Conservation (phyloP, 2,329 filamentous ascomycete genomes). For the Ascochyta fabae region DNA sequence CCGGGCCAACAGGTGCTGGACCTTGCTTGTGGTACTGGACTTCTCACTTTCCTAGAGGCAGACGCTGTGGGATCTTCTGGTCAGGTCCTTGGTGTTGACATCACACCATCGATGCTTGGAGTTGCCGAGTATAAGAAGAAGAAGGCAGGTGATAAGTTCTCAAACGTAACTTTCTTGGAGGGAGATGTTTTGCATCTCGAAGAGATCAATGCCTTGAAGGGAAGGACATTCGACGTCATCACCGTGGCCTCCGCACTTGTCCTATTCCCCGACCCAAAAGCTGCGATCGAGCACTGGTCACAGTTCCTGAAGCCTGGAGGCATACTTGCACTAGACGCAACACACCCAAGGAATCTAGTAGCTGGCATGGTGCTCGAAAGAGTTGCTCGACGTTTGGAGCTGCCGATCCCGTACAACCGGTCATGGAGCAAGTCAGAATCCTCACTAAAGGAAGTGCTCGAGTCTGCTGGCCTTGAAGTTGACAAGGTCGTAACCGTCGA, state of each 20-base stretch:
- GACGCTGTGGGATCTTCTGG: conserved; percentile 49
- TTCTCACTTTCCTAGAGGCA: conserved; percentile 50
- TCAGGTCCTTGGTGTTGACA: conserved; percentile 51
- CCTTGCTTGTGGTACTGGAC: conserved; percentile 55
- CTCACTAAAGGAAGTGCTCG: conserved; percentile 40
- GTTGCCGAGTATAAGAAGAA: conserved; percentile 43
- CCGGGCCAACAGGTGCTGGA: conserved; percentile 53
- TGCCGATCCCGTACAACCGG: conserved; percentile 47
- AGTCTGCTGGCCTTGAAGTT: conserved; percentile 46
- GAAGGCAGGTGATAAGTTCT: conserved; percentile 32
- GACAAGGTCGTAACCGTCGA: conserved; percentile 40
- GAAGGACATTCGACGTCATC: conserved; percentile 44
- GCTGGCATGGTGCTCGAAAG: conserved; percentile 49
- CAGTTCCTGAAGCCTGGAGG: conserved; percentile 51
- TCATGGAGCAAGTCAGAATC: conserved; percentile 44
- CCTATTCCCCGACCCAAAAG: conserved; percentile 48
- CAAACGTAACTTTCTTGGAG: conserved; percentile 44
- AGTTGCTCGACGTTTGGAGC: conserved; percentile 40
- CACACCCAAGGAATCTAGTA: conserved; percentile 48
- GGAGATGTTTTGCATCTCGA: conserved; percentile 49
- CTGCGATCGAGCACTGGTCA: conserved; percentile 48
- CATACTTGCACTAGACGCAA: conserved; percentile 48
- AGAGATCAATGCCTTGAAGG: conserved; percentile 30
- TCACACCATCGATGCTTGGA: conserved; percentile 51
- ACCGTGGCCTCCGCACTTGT: conserved; percentile 52